phyloP scores from a whole-genome alignment of 2,329 filamentous ascomycete genomes.

The Xylariales sp. region DNA sequence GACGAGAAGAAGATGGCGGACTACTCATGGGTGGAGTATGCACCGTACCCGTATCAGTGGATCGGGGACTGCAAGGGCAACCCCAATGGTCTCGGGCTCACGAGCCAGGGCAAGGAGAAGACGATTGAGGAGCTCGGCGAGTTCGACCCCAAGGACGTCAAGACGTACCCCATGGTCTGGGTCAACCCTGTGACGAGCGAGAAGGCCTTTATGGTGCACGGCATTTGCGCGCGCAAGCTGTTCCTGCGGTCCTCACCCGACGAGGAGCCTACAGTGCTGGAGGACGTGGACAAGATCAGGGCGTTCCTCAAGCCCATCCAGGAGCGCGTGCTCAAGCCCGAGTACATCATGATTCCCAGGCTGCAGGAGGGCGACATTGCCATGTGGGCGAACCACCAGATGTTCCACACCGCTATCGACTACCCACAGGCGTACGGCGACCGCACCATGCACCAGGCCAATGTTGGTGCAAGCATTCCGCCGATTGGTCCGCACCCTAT shows the following conservation, averaged over 20 bases:
- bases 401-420: conserved; percentile 38
- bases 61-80: conserved; percentile 34
- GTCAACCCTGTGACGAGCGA: conserved; percentile 36
- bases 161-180: conserved; percentile 42
- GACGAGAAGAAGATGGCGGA: conserved; percentile 36
- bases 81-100: conserved; percentile 35
- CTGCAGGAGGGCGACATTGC: conserved; percentile 38
- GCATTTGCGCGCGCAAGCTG: conserved; percentile 31
- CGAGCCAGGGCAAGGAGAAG: conserved; percentile 31
- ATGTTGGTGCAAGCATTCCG: conserved; percentile 28
- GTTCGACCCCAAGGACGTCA: conserved; percentile 29
- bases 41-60: conserved; percentile 39
- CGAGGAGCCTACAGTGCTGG: conserved; percentile 28
- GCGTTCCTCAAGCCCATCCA: conserved; percentile 30
- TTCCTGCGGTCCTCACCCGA: conserved; percentile 28
- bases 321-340: conserved; percentile 33
- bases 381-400: conserved; percentile 38
- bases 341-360: conserved; percentile 34
- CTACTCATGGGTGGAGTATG: conserved; percentile 41
- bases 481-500: conserved; percentile 15
- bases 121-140: conserved; percentile 29
- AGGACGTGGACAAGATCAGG: conserved; percentile 32
- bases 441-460: conserved; percentile 42
- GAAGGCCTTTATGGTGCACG: conserved; percentile 38
- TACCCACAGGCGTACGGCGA: conserved; percentile 33